These are phyloP conservation scores for Xylariaceae sp. DNA, from an alignment of 2,329 filamentous ascomycete species.

Conservation along the genomic window DNA sequence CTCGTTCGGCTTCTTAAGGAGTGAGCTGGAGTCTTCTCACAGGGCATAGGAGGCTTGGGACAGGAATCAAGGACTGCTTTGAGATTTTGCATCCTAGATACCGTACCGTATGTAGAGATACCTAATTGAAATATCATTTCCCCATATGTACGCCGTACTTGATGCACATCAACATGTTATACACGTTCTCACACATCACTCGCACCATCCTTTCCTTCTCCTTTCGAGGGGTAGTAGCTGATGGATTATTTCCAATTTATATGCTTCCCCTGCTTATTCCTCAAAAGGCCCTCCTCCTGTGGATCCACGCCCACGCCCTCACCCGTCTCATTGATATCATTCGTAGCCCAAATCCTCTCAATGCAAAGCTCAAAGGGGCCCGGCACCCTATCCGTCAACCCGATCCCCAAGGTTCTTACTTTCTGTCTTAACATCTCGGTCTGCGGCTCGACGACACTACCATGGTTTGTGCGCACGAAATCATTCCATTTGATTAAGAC, in stretches of 20 bases:
- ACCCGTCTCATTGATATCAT: conserved; percentile 51
- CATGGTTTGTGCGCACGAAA: conserved; percentile 93
- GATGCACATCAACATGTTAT: too few species aligned
- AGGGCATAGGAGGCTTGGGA: too few species aligned
- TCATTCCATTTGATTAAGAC: conserved; percentile 86
- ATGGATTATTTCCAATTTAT: conserved; percentile 44
- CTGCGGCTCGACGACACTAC: conserved; percentile 88
- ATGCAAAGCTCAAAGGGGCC: conserved; percentile 86
- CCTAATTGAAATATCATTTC: conserved; percentile 2
- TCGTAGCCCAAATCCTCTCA: conserved; percentile 87
- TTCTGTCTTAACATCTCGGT: conserved; percentile 83
- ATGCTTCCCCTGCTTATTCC: conserved; percentile 40
- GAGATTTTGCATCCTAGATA: too few species aligned
- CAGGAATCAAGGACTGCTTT: too few species aligned
- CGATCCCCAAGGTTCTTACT: conserved; percentile 80
- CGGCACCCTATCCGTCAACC: conserved; percentile 81
- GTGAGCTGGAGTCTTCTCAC: neutral
- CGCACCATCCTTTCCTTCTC: conserved; percentile 13
- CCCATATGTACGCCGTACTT: conserved; percentile 12
- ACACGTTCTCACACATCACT: conserved; percentile 4
- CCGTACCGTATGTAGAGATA: too few species aligned
- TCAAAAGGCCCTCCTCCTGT: conserved; percentile 33
- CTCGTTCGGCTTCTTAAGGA: conserved; percentile 21
- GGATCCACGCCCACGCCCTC: conserved; percentile 32
- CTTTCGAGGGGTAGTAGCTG: too few species aligned